Percentiles rank a stretch among this genome's conserved stretches.
Evolutionary conservation across 1,284 basidiomycete species (phyloP).

Genomic region (Exobasidium cylindrosporum): DNA sequence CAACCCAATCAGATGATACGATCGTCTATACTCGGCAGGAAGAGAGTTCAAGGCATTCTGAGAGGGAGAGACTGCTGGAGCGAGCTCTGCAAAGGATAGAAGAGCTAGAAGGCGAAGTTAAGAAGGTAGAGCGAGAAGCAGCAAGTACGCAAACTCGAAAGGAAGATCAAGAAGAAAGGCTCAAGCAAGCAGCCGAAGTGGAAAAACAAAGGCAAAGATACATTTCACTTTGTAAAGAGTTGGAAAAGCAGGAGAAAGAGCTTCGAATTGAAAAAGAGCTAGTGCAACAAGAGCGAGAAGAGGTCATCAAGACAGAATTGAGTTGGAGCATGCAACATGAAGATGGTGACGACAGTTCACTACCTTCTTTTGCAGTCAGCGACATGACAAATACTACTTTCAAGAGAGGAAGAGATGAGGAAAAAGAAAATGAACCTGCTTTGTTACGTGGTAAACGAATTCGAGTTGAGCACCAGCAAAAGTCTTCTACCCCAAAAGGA

Average conservation of each 20-base stretch:
- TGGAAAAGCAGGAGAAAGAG: conserved; percentile 2
- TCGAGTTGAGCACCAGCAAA: neutral
- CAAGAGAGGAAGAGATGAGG: neutral
- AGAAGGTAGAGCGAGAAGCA: neutral
- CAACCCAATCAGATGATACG: neutral
- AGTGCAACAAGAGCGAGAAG: neutral
- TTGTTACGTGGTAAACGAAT: neutral
- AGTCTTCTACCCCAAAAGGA: neutral
- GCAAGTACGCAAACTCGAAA: neutral
- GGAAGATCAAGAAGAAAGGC: conserved; percentile 5
- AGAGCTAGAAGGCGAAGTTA: neutral
- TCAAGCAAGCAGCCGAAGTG: neutral
- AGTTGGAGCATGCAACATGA: neutral
- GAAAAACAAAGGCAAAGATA: conserved; percentile 9
- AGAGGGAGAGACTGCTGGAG: neutral
- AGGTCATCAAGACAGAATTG: neutral
- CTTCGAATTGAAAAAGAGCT: neutral
- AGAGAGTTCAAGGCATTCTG: neutral
- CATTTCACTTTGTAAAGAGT: neutral
- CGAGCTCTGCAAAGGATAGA: neutral
- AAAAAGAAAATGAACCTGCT: conserved; percentile 4
- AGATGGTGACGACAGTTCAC: neutral
- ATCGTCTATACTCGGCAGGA: neutral
- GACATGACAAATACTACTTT: neutral
- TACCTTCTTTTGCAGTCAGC: neutral